These are phyloP conservation scores for Dioscorea dumetorum DNA, from an alignment of 106 monocot species.

Conservation along the genomic window DNA sequence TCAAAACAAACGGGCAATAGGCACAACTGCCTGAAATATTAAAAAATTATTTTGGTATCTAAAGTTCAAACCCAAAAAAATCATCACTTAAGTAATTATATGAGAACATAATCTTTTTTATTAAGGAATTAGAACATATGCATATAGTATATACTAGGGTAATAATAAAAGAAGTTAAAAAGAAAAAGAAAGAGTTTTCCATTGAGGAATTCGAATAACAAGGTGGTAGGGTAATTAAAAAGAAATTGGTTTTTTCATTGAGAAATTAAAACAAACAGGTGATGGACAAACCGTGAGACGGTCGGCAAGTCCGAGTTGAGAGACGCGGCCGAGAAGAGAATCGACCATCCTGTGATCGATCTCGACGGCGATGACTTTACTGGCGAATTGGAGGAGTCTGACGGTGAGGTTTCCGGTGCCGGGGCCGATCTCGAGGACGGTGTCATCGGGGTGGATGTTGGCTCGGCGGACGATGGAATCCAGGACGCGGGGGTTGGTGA, in stretches of 20 bases:
- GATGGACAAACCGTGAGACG: slow-evolving; percentile 48
- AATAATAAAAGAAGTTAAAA: too few species aligned
- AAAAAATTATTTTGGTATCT: too few species aligned
- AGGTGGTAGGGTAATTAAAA: too few species aligned
- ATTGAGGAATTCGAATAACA: not conserved
- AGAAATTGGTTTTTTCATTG: not conserved
- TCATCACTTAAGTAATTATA: too few species aligned
- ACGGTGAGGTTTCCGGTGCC: slow-evolving; percentile 80
- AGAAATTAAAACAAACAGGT: slow-evolving; percentile 48
- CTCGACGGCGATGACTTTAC: slow-evolving; percentile 67
- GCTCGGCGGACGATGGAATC: slow-evolving; percentile 37
- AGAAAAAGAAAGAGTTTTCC: too few species aligned
- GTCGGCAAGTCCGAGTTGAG: slow-evolving; percentile 25
- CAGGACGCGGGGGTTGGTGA: slow-evolving; percentile 44
- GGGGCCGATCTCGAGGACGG: slow-evolving; percentile 70
- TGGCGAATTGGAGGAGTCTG: slow-evolving; percentile 39
- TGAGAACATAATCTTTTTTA: too few species aligned
- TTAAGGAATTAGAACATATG: too few species aligned
- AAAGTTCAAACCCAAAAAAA: too few species aligned
- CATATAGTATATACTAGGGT: too few species aligned
- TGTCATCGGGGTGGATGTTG: slow-evolving; percentile 26
- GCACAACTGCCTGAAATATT: too few species aligned
- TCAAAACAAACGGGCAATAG: not conserved
- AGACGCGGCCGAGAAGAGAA: slow-evolving; percentile 31
- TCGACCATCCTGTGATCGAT: slow-evolving; percentile 83